Percentiles rank a stretch among this genome's conserved stretches.
phyloP scores from a whole-genome alignment of 2,329 filamentous ascomycete species.

The Calycina herbarum region DNA sequence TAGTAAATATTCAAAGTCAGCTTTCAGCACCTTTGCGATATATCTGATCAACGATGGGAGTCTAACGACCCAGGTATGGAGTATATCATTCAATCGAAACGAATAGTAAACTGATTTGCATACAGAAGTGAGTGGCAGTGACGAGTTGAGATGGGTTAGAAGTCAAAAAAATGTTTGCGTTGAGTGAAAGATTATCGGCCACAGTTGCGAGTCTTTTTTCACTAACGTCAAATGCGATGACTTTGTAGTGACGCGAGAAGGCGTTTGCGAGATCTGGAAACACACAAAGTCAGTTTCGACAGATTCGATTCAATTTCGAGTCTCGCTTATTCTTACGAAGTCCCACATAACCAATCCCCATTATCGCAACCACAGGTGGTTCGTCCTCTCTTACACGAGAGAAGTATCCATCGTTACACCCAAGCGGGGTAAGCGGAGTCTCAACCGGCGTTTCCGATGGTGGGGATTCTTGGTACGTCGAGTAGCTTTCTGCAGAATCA shows the following conservation, averaged over 20 bases:
- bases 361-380: slow-evolving; percentile 45
- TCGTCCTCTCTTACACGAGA: slow-evolving; percentile 22
- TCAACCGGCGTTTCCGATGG: not conserved
- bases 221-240: slow-evolving; percentile 17
- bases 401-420: not conserved
- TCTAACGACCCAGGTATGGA: not conserved
- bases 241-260: slow-evolving; percentile 6
- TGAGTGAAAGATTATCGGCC: not conserved
- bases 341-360: slow-evolving; percentile 53
- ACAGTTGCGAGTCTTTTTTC: not conserved
- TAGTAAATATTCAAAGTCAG: not conserved
- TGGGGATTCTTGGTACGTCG: not conserved
- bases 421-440: not conserved
- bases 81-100: not conserved
- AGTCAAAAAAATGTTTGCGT: not conserved
- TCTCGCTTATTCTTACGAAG: not conserved
- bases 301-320: not conserved
- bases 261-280: not conserved
- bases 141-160: slow-evolving; percentile 36
- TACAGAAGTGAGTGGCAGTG: slow-evolving; percentile 44
- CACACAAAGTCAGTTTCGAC: not conserved
- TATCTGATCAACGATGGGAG: not conserved
- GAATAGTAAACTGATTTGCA: not conserved
- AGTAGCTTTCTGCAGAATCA: slow-evolving; percentile 4
- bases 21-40: not conserved